Base-by-base conservation (phyloP, 805 yeast genomes). In the Starmerella floris region DNA sequence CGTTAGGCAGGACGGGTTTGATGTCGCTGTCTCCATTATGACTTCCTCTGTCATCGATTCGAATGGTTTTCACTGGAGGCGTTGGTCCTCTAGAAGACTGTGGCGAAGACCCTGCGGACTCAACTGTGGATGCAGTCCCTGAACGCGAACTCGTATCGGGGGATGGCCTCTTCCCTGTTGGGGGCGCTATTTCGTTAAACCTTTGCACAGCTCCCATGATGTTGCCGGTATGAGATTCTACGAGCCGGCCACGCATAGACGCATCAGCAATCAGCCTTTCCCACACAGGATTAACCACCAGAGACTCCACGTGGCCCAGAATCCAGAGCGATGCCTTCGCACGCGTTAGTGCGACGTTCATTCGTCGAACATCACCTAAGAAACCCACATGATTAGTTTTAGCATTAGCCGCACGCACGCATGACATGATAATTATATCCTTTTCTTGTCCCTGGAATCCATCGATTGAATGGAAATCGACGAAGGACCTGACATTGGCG, bases 391-490 rank as follows among this genome's bases (percentile, higher is more conserved):
- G 70, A 21, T 70, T 35, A 3, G 26, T 23, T 15, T 39, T 41
- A 1, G 50, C 46, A 8, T 69, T 72, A 13, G 72, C 66, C 0
- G 97, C 95, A 54, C 98, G 73, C 3, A 91, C 99, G 73, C 97
- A 88, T 0, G 97, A 85, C 68, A 91, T 79, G 38, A 91, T 73
- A 48, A 91, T 83, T 37, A 91, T 75, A 49, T 88, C 96, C 60
- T 88, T 91, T 58, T 91, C 99, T 61, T 91, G 97, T 50, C 95
- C 96, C 65, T 85, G 99, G 59, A 87, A 91, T 1, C 97, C 98
- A 69, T 91, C 99, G 46, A 91, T 85, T 0, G 99, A 84, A 56
- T 87, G 85, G 63, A 91, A 85, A 56, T 83, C 94, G 38, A 93
- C 75, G 41, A 73, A 77, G 25, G 72, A 68, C 17, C 70, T 59